These are phyloP conservation scores for Hymenoscyphus fructigenus DNA, from an alignment of 2,329 filamentous ascomycete species.

Conservation along the genomic window DNA sequence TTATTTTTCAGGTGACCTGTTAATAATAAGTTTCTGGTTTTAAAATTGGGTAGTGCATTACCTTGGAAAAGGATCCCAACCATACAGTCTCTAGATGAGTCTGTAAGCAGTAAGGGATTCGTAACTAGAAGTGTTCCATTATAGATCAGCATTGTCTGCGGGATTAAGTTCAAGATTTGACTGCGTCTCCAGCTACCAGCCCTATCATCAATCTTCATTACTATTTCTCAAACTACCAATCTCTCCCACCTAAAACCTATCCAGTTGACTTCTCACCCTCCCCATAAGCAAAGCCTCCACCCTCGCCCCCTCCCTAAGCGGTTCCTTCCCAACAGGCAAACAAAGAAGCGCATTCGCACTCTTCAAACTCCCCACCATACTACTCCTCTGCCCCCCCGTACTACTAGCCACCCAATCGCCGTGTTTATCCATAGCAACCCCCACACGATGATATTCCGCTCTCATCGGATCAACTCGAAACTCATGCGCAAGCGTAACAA, in stretches of 20 bases:
- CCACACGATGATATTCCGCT: slow-evolving; percentile 86
- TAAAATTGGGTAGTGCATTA: no score
- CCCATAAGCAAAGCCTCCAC: slow-evolving; percentile 82
- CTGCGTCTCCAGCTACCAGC: no score
- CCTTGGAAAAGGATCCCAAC: no score
- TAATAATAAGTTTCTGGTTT: no score
- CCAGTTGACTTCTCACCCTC: slow-evolving; percentile 28
- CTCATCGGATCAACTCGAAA: slow-evolving; percentile 72
- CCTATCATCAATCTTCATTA: no score
- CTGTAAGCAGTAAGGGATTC: no score
- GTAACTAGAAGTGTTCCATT: no score
- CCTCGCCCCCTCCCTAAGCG: slow-evolving; percentile 65
- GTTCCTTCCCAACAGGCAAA: slow-evolving; percentile 64
- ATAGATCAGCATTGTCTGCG: no score
- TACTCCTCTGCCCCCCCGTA: slow-evolving; percentile 89
- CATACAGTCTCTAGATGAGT: no score
- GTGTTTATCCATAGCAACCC: slow-evolving; percentile 64
- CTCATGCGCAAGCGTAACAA: slow-evolving; percentile 69
- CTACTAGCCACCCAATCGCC: slow-evolving; percentile 72
- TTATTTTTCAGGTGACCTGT: no score
- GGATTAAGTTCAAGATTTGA: no score
- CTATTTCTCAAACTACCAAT: background rate
- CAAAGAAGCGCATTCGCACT: slow-evolving; percentile 85
- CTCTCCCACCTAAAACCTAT: slow-evolving; percentile 8
- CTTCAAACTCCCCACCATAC: slow-evolving; percentile 81